Evolutionary conservation across 2,329 filamentous ascomycete species (phyloP), one percentile per base, ranked within the genome.

Genomic region (Meredithiella fracta): DNA sequence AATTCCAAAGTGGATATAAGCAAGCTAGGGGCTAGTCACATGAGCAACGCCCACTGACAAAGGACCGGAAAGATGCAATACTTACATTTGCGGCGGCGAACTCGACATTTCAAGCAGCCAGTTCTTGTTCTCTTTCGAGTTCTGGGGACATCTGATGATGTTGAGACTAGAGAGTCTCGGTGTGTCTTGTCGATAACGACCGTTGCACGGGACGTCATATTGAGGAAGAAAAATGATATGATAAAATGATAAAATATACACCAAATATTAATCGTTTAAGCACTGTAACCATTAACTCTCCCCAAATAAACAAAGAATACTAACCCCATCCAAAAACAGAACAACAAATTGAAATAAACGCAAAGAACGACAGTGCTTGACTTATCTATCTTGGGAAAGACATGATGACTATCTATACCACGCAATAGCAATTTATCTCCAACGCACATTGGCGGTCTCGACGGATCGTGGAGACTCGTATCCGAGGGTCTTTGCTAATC

Each of bases 61-160:
- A 31, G 26, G 40, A n/a, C 11, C n/a, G n/a, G 22, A 25, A 26
- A 49, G 44, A 9, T 6, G 25, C 11, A 37, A 17, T 47, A 64
- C 68, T 60, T 63, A 73, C 73, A 75, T 65, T 75, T 76, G 31
- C 72, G 67, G 50, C 73, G 64, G 51, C 73, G 70, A 31, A 69
- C 65, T 31, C 73, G 70, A 65, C 73, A 76, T 55, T 71, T 72
- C 60, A 73, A 64, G 63, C 72, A 76, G 14, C 73, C 72, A 1
- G 72, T 72, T 53, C 72, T 63, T 51, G 66, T 65, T 57, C 66
- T 65, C 58, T 62, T 64, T 49, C 59, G 60, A 23, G 44, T 22
- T 2, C 42, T 40, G 15, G 52, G 17, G 23, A 23, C 37, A 11
- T 25, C 17, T 34, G 29, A 11, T 34, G 29, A 34, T 34, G 29